These are phyloP conservation scores for Pythium apleroticum DNA, from an alignment of 352 stramenopile genomes.

Conservation along the genomic window DNA sequence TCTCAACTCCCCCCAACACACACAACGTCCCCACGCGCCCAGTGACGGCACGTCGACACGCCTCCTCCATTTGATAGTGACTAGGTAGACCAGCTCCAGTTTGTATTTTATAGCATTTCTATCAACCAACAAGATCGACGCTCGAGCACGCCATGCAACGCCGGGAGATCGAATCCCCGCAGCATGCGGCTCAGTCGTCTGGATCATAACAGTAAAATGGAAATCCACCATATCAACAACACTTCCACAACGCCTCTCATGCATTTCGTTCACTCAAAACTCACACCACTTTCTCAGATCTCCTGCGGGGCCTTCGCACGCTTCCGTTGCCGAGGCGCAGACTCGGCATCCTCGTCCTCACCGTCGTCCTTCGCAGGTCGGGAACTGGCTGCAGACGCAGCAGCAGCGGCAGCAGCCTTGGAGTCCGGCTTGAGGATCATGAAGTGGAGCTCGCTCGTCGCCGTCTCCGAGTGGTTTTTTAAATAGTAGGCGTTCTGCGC, in stretches of 20 bases:
- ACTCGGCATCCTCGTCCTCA: background rate
- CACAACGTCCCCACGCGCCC: slow-evolving; percentile 5
- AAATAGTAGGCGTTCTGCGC: slow-evolving; percentile 96
- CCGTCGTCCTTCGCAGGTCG: background rate
- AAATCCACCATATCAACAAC: slow-evolving; percentile 7
- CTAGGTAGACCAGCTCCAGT: slow-evolving; percentile 20
- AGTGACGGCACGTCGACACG: background rate
- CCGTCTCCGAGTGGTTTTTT: slow-evolving; percentile 93
- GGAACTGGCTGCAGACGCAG: background rate
- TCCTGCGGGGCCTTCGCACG: slow-evolving; percentile 1
- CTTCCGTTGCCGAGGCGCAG: slow-evolving; percentile 4
- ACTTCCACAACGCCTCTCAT: background rate
- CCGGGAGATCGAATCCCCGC: slow-evolving; percentile 28
- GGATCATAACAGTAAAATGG: slow-evolving; percentile 15
- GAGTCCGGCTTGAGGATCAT: slow-evolving; percentile 91
- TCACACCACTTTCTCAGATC: background rate
- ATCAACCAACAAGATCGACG: background rate
- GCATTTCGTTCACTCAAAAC: background rate
- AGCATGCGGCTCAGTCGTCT: background rate
- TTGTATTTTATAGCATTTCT: slow-evolving; percentile 28
- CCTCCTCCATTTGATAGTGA: slow-evolving; percentile 22
- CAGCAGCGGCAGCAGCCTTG: slow-evolving; percentile 4
- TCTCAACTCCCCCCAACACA: background rate
- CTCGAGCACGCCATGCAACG: background rate
- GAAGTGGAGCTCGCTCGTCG: slow-evolving; percentile 91